phyloP scores from a whole-genome alignment of 75 land plant species.

The Cunninghamia lanceolata region DNA sequence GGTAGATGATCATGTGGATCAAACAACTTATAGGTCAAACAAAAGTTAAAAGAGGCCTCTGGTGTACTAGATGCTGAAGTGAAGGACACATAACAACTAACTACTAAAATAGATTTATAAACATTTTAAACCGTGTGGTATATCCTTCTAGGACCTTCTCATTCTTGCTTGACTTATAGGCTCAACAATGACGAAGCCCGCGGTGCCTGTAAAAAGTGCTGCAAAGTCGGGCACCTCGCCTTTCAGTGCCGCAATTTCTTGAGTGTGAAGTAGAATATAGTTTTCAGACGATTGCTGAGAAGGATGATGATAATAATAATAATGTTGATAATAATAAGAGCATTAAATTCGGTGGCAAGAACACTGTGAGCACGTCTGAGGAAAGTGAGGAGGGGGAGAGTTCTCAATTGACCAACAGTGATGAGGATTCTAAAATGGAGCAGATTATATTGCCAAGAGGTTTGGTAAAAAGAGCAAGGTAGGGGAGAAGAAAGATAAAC shows the following conservation, averaged over 20 bases:
- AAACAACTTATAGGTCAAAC: too few relatives aligned
- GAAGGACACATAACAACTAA: too few relatives aligned
- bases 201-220: conserved; percentile 88
- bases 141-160: conserved; percentile 46
- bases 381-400: conserved; percentile 57
- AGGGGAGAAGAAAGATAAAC: conserved; percentile 11
- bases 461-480: conserved; percentile 37
- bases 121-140: neutral
- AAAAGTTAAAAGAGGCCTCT: too few relatives aligned
- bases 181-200: conserved; percentile 77
- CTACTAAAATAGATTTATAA: neutral
- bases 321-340: conserved; percentile 18
- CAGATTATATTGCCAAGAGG: conserved; percentile 57
- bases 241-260: conserved; percentile 92
- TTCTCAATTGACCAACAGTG: conserved; percentile 83
- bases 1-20: too few relatives aligned
- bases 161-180: conserved; percentile 83
- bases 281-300: conserved; percentile 32
- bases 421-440: conserved; percentile 88
- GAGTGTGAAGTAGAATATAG: conserved; percentile 56
- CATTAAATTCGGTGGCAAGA: neutral
- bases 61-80: too few relatives aligned
- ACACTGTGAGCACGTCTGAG: conserved; percentile 12
- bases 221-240: conserved; percentile 85
- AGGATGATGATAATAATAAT: conserved; percentile 39